phyloP scores from a whole-genome alignment of 2,329 filamentous ascomycete genomes.

The Teratosphaeria viscida region DNA sequence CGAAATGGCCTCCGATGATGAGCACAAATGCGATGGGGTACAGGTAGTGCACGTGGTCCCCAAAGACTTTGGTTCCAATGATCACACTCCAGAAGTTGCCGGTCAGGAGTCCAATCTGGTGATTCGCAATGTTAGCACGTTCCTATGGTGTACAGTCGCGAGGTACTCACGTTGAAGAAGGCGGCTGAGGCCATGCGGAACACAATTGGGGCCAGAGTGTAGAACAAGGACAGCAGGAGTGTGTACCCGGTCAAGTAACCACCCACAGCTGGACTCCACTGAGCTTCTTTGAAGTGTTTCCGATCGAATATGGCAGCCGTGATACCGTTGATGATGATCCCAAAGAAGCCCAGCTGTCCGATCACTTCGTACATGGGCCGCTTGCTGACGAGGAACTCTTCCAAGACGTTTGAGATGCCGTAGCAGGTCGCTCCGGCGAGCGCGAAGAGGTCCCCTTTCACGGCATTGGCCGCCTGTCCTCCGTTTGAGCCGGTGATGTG shows the following conservation, averaged over 20 bases:
- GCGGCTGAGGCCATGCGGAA: constrained; percentile 84
- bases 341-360: constrained; percentile 80
- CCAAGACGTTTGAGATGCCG: constrained; percentile 79
- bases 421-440: constrained; percentile 84
- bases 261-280: constrained; percentile 44
- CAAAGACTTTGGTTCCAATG: constrained; percentile 81
- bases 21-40: constrained; percentile 93
- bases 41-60: constrained; percentile 69
- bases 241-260: constrained; percentile 90
- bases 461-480: constrained; percentile 54
- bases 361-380: constrained; percentile 87
- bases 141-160: constrained; percentile 28
- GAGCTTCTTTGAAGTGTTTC: constrained; percentile 46
- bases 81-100: constrained; percentile 96
- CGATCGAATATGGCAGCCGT: constrained; percentile 91
- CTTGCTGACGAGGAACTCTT: constrained; percentile 87
- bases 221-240: constrained; percentile 71
- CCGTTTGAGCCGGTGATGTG: constrained; percentile 69
- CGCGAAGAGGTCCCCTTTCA: constrained; percentile 90
- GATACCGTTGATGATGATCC: constrained; percentile 79
- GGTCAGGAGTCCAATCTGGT: constrained; percentile 59
- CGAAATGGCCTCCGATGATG: constrained; percentile 73
- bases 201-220: constrained; percentile 74
- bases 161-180: constrained; percentile 60
- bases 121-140: not conserved